phyloP scores from a whole-genome alignment of 305 asterid species.

The Coffea humblotiana region DNA sequence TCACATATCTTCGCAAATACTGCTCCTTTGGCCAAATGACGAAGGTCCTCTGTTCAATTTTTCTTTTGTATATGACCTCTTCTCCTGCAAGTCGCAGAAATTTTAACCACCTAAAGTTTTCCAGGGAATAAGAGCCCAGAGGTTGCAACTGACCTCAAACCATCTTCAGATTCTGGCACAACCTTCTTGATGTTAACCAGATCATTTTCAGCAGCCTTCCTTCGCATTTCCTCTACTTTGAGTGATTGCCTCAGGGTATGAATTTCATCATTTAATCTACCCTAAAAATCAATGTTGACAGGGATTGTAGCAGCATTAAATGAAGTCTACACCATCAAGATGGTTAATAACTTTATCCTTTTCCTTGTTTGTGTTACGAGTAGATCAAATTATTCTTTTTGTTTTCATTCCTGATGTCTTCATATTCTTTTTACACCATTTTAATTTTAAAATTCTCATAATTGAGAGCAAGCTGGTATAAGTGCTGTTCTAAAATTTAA shows the following conservation, averaged over 20 bases:
- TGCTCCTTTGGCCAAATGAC: slow-evolving; percentile 60
- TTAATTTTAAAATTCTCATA: background rate
- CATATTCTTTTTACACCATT: background rate
- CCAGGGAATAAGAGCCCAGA: slow-evolving; percentile 15
- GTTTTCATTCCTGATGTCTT: background rate
- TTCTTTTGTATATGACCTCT: slow-evolving; percentile 57
- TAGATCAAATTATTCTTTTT: background rate
- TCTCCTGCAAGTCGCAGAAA: slow-evolving; percentile 55
- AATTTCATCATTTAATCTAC: slow-evolving; percentile 49
- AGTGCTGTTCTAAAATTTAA: background rate
- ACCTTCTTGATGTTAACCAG: slow-evolving; percentile 52
- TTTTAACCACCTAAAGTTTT: slow-evolving; percentile 8
- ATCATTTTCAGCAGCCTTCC: slow-evolving; percentile 74
- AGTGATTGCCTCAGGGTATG: slow-evolving; percentile 50
- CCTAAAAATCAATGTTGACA: slow-evolving; percentile 38
- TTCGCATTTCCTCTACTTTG: slow-evolving; percentile 59
- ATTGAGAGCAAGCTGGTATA: background rate
- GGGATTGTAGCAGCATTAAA: slow-evolving; percentile 17
- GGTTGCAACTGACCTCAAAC: slow-evolving; percentile 59
- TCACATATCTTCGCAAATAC: slow-evolving; percentile 83
- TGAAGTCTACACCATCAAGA: slow-evolving; percentile 21
- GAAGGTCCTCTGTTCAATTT: slow-evolving; percentile 45
- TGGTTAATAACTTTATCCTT: background rate
- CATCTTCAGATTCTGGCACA: slow-evolving; percentile 86
- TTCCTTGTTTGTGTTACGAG: background rate